These are phyloP conservation scores for Pichia sporocuriosa DNA, from an alignment of 805 yeast species.

Conservation along the genomic window DNA sequence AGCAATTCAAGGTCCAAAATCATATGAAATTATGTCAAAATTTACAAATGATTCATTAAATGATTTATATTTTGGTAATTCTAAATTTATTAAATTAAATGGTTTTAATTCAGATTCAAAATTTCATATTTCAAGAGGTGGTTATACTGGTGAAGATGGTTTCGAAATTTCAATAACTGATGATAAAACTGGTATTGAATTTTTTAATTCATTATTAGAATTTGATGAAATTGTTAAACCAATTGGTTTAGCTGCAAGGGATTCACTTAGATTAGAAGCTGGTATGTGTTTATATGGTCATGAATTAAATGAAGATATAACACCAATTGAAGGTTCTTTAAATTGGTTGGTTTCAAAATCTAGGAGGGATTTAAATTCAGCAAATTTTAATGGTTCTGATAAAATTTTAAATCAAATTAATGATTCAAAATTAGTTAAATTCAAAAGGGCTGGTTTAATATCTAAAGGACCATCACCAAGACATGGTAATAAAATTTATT, in stretches of 20 bases:
- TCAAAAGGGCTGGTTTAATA: conserved; percentile 67
- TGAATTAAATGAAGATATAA: conserved; percentile 69
- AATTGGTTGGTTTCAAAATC: conserved; percentile 85
- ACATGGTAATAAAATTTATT: conserved; percentile 59
- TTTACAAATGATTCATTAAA: conserved; percentile 54
- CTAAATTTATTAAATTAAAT: conserved; percentile 40
- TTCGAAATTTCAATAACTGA: conserved; percentile 82
- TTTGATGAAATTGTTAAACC: conserved; percentile 56
- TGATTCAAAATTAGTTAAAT: conserved; percentile 51
- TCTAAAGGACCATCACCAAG: conserved; percentile 92
- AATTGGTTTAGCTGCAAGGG: conserved; percentile 97
- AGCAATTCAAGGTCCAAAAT: conserved; percentile 91
- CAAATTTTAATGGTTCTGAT: conserved; percentile 68
- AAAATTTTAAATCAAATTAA: conserved; percentile 61
- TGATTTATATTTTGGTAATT: conserved; percentile 67
- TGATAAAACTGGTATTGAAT: conserved; percentile 43
- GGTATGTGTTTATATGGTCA: conserved; percentile 98
- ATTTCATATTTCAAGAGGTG: conserved; percentile 86
- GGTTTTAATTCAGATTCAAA: conserved; percentile 34
- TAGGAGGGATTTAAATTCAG: conserved; percentile 47
- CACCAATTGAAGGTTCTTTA: conserved; percentile 86
- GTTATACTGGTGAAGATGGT: conserved; percentile 98
- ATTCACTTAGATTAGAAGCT: conserved; percentile 90
- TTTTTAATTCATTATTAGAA: conserved; percentile 54
- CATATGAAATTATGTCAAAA: conserved; percentile 59